Evolutionary conservation across 805 yeast species (phyloP), one percentile per base, ranked within the genome.

Genomic region (Clavispora carvajalis): DNA sequence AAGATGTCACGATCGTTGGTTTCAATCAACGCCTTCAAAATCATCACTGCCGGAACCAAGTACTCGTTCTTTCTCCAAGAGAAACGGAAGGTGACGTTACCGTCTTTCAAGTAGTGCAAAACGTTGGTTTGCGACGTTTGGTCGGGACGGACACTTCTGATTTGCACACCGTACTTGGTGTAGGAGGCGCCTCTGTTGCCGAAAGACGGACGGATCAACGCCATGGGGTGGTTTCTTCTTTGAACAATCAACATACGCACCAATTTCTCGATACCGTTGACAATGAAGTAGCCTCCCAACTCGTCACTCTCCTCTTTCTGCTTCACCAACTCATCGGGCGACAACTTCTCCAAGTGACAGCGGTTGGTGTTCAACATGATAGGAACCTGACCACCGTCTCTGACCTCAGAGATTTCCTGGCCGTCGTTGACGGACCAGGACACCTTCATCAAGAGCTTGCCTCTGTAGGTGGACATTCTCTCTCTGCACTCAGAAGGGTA

Each of bases 51-150:
- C 2, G 99, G 98, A 34, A 93, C 84, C 55, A 93, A 72, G 61
- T 86, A 93, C 68, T 93, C 99, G 62, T 88, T 91, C 58, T 93
- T 93, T 57, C 90, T 80, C 98, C 98, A 93, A 5, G 96, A 85
- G 60, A 93, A 93, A 60, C 99, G 77, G 73, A 93, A 88, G 2
- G 97, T 90, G 41, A 90, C 95, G 56, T 85, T 91, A 67, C 99
- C 99, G 58, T 93, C 97, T 54, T 79, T 85, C 57, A 93, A 76
- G 62, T 93, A 93, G 63, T 93, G 99, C 59, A 93, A 73, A n/a
- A 90, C 98, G 59, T 91, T 93, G 5, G 98, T 89, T 67, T 90
- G 97, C 16, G 99, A 90, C 15, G 96, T 85, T 70, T 93, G 98
- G 65, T 93, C 99, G 4, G 95, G 95, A 60, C 99, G 80, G 2